A percentile compares a stretch with the other conserved stretches of the same genome.
Conservation (phyloP, 179 eudicot species). For the Beta corolliflora region DNA sequence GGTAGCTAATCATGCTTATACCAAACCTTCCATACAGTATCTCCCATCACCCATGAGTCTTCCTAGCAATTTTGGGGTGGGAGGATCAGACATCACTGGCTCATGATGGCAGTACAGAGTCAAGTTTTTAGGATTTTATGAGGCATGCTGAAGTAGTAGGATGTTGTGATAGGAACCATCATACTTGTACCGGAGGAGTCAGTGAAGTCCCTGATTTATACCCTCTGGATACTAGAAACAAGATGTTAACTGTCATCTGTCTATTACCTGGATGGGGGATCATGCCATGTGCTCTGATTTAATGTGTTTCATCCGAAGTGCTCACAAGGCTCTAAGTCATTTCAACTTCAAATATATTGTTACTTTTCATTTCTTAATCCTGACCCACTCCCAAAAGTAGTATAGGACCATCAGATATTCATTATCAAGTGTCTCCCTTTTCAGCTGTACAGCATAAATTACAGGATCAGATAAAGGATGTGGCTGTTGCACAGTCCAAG, state of each 20-base stretch:
- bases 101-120: neutral
- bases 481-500: slow-evolving; percentile 67
- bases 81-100: neutral
- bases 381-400: neutral
- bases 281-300: neutral
- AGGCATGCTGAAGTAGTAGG: neutral
- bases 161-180: no score
- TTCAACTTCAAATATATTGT: neutral
- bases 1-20: neutral
- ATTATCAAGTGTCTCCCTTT: neutral
- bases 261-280: neutral
- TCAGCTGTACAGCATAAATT: slow-evolving; percentile 66
- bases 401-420: neutral
- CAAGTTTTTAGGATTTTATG: neutral
- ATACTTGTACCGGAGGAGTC: neutral
- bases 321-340: neutral
- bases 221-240: neutral
- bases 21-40: neutral
- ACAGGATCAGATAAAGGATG: slow-evolving; percentile 72
- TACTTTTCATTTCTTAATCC: neutral
- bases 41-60: neutral
- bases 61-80: neutral
- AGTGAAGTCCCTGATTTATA: neutral
- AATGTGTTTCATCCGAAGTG: neutral
- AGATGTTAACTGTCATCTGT: neutral